Percentiles rank a stretch among this genome's conserved stretches.
Conservation (phyloP, 2,329 filamentous ascomycete genomes). For the Emmonsiellopsis sp. region DNA sequence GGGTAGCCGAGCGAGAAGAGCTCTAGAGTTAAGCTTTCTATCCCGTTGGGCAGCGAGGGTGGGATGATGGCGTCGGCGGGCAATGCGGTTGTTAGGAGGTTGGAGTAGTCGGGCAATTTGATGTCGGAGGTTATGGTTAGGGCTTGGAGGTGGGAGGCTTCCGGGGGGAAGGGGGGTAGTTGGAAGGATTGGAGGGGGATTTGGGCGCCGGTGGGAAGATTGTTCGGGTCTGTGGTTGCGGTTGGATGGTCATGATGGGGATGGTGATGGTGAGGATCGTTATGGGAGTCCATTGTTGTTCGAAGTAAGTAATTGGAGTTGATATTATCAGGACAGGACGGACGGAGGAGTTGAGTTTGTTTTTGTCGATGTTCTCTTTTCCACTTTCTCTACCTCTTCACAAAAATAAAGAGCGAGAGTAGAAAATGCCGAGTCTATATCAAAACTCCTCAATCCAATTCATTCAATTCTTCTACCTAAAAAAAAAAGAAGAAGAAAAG, state of each 20-base stretch:
- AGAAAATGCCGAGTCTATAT: too few species aligned
- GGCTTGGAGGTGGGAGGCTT: conserved; percentile 35
- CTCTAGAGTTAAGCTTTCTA: conserved; percentile 39
- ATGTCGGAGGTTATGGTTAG: conserved; percentile 43
- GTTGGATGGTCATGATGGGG: neutral
- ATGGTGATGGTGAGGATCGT: too few species aligned
- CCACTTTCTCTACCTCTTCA: too few species aligned
- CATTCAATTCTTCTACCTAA: too few species aligned
- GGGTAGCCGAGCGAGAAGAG: conserved; percentile 42
- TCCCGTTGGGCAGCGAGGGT: conserved; percentile 29
- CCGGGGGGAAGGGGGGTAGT: conserved; percentile 36
- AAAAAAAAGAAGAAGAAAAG: too few species aligned
- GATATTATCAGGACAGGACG: too few species aligned
- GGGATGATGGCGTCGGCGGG: conserved; percentile 13
- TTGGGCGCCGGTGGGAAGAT: conserved; percentile 33
- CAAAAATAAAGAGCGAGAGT: too few species aligned
- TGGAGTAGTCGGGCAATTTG: conserved; percentile 38
- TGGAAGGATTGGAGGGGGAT: conserved; percentile 39
- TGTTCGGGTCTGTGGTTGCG: neutral
- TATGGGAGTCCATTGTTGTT: too few species aligned
- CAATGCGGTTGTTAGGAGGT: conserved; percentile 26
- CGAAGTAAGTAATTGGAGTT: too few species aligned
- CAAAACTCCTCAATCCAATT: too few species aligned
- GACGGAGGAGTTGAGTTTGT: too few species aligned
- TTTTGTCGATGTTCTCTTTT: too few species aligned